Base-by-base conservation (phyloP, 2,329 filamentous ascomycete genomes). In the Diaporthe helianthi region DNA sequence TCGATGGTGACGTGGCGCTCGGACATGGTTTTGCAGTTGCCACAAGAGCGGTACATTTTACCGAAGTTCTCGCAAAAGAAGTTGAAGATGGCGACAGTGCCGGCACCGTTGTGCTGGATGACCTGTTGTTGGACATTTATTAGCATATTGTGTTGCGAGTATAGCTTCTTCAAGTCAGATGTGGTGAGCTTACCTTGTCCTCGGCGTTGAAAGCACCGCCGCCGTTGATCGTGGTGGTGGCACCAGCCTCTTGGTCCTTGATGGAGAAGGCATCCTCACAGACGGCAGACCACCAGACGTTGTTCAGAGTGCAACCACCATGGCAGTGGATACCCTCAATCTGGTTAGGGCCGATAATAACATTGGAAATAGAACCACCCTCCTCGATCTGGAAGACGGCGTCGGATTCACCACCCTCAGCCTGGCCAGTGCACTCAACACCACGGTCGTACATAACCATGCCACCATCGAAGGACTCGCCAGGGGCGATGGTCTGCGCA, bases 381-480 rank as follows among this genome's bases (percentile, higher is more conserved):
- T 82, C 78, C 74, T 82, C 78, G 64, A 87, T 77, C 67, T 83
- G 78, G 80, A 87, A 87, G 71, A 86, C 83, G 33, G 84, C 83
- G 71, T 83, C 77, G 31, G 71, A 69, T 22, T 77, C 76, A 22
- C 76, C 76, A 26, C 71, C 71, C 65, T 74, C 72, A 0, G 10
- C 29, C 51, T 74, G 73, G 22, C 63, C 73, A 22, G 60, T 63
- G 69, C 73, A 74, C 36, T 26, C 41, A 7, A 69, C 58, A 10
- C 71, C 68, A 31, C 72, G 72, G 47, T 73, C 72, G 51, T 52
- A 73, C 65, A 65, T 63, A 31, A 66, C 54, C 81, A 84, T 82
- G 26, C 78, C 82, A 65, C 83, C 70, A 12, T 71, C 70, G 13
- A 71, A 71, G 24, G 64, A 65, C 46, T 70, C 64, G 46, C 65